phyloP scores from a whole-genome alignment of 2,329 filamentous ascomycete genomes.

The Fusarium circinatum region DNA sequence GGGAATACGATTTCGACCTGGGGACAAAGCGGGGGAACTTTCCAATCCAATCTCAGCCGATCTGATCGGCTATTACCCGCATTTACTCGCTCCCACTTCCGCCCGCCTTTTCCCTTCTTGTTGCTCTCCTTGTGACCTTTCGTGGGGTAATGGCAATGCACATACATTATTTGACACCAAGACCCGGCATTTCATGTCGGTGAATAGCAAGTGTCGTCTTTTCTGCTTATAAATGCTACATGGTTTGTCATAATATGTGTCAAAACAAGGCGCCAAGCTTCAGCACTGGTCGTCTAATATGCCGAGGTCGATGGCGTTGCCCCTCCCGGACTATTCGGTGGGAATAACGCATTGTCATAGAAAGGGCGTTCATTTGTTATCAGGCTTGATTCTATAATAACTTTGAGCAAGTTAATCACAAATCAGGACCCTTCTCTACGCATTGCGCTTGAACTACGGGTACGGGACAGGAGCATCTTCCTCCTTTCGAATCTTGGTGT shows the following conservation, averaged over 20 bases:
- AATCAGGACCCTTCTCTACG: rapidly evolving
- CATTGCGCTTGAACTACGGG: neutral
- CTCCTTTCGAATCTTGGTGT: too few relatives aligned
- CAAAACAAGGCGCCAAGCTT: neutral
- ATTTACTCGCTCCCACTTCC: conserved; percentile 11
- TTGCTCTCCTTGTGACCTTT: neutral
- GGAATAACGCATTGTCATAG: neutral
- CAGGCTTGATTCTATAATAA: neutral
- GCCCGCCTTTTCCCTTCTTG: neutral
- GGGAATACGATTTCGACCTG: conserved; percentile 7
- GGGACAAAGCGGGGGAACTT: conserved; percentile 27
- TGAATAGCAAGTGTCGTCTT: neutral
- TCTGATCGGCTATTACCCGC: conserved; percentile 12
- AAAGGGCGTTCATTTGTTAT: too few relatives aligned
- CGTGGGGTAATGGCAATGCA: conserved; percentile 5
- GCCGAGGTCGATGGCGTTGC: neutral
- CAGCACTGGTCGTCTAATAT: neutral
- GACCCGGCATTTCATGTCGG: neutral
- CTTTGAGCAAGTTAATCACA: neutral
- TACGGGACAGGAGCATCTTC: neutral
- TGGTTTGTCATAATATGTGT: neutral
- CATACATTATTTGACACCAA: neutral
- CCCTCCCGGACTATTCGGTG: neutral
- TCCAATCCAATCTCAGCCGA: conserved; percentile 22
- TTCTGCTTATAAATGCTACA: neutral